Percentiles rank a stretch among this genome's conserved stretches.
phyloP scores from a whole-genome alignment of 1,139 yeast species.

The Yamadazyma sp. region DNA sequence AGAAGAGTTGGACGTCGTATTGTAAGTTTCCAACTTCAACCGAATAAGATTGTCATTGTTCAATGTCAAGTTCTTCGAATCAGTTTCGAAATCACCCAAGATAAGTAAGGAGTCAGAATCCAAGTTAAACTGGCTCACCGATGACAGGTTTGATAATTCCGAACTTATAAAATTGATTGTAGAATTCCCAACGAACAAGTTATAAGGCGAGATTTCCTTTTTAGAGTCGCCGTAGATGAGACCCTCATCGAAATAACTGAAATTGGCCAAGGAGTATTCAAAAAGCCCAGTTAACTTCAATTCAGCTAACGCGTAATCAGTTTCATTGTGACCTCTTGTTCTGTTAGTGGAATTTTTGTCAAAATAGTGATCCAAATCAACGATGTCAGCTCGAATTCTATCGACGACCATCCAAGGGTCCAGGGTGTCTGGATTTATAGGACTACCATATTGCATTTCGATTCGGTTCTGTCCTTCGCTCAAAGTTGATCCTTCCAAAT shows the following conservation, averaged over 20 bases:
- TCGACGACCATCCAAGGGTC: slow-evolving; percentile 69
- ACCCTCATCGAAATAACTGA: slow-evolving; percentile 45
- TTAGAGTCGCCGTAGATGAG: slow-evolving; percentile 23
- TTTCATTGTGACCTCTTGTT: slow-evolving; percentile 20
- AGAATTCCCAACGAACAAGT: slow-evolving; percentile 62
- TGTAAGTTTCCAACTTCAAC: slow-evolving; percentile 29
- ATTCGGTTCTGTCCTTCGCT: slow-evolving; percentile 50
- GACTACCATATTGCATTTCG: slow-evolving; percentile 39
- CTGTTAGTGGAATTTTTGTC: slow-evolving; percentile 30
- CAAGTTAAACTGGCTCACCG: slow-evolving; percentile 31
- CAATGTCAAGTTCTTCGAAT: slow-evolving; percentile 29
- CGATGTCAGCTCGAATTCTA: slow-evolving; percentile 57
- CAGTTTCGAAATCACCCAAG: slow-evolving; percentile 52
- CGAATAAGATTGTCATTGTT: slow-evolving; percentile 29
- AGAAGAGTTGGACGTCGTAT: slow-evolving; percentile 34
- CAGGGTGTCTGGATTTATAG: slow-evolving; percentile 26
- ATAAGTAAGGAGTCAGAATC: slow-evolving; percentile 28
- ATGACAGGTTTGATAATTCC: slow-evolving; percentile 41
- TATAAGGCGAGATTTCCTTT: slow-evolving; percentile 28
- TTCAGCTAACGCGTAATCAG: slow-evolving; percentile 23
- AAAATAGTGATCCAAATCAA: slow-evolving; percentile 47
- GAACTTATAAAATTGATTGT: slow-evolving; percentile 66
- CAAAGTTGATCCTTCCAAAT: slow-evolving; percentile 49
- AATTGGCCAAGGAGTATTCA: slow-evolving; percentile 76
- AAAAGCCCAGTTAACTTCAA: slow-evolving; percentile 67